Base-by-base conservation (phyloP, 106 monocot species). In the Dendrobium chrysotoxum region DNA sequence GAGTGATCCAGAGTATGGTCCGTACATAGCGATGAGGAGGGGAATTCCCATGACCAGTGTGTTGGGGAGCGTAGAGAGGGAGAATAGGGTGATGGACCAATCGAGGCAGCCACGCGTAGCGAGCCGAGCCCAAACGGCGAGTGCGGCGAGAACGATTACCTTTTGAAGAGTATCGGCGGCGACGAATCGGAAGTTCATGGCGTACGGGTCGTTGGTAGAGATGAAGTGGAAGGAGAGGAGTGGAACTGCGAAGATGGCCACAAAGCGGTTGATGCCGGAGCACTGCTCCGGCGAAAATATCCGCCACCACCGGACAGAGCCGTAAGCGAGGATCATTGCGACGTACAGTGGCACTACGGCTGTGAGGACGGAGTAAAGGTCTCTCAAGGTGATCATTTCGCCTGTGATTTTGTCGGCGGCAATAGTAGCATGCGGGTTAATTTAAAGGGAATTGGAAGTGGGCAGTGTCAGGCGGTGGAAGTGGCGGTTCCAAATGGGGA, bases 1-100 rank as follows among this genome's bases (percentile, higher is more conserved):
- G 79, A 92, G 89, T 7, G 83, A 74, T 8, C 89, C 89, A 72
- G 89, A 85, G 82, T 77, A 89, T 1, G 40, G n/a, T 16, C 92
- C 92, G 75, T 92, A 92, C 92, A 92, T 92, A 71, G 87, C 92
- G 54, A 83, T 84, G 58, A 92, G 83, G 39, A 92, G 82, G 30
- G 92, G 92, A 35, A 92, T 92, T 2, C 92, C 92, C 87, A 92
- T 89, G 61, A 92, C 92, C 28, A 92, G 85, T 35, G 92, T 92
- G 84, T 92, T 92, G 64, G 92, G 92, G 11, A 92, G 87, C 23
- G 92, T 89, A 77, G 89, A 85, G 46, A 92, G 81, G 72, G 92
- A 89, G 83, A 92, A 92, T 66, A 89, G 35, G n/a, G 89, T 92
- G 80, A 92, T 92, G 53, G 87, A 77, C 92, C 87, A 92, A 78